Conservation (phyloP, 305 asterid species). For the Plantago rigida region DNA sequence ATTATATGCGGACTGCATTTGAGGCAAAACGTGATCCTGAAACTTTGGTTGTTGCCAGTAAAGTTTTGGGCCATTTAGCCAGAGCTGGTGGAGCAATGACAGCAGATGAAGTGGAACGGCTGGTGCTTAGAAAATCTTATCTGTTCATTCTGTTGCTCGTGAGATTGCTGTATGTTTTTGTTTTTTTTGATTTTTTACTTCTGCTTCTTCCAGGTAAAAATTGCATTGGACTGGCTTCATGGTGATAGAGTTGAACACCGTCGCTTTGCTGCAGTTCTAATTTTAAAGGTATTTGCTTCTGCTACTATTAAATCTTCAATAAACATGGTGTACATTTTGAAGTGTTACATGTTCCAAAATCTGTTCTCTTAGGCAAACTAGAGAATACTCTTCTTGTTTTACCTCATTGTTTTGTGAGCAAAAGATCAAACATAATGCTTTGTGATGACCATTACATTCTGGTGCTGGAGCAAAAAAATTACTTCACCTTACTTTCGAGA, state of each 20-base stretch:
- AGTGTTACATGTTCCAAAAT: background rate
- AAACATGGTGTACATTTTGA: slow-evolving; percentile 7
- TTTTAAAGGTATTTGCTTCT: slow-evolving; percentile 54
- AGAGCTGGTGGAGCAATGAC: slow-evolving; percentile 99
- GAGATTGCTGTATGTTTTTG: slow-evolving; percentile 7
- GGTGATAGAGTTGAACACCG: slow-evolving; percentile 89
- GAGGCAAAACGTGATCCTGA: slow-evolving; percentile 90
- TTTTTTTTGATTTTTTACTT: slow-evolving; percentile 17
- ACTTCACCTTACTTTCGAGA: background rate
- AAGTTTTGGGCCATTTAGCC: slow-evolving; percentile 91
- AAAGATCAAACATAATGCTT: background rate
- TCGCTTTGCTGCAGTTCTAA: slow-evolving; percentile 91
- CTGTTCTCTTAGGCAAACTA: too few relatives aligned
- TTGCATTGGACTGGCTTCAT: slow-evolving; percentile 87
- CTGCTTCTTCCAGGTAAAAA: slow-evolving; percentile 52
- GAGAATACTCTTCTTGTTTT: too few relatives aligned
- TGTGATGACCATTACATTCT: background rate
- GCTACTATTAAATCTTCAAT: slow-evolving; percentile 9
- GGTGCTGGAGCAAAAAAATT: background rate
- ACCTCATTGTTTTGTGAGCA: too few relatives aligned
- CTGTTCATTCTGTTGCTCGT: slow-evolving; percentile 25
- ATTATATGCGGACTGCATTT: slow-evolving; percentile 71
- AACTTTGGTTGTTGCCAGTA: slow-evolving; percentile 76
- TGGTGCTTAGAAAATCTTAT: slow-evolving; percentile 40
- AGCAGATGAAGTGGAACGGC: slow-evolving; percentile 96